Evolutionary conservation across 1,284 basidiomycete species (phyloP), one percentile per base, ranked within the genome.

Genomic region (Cryptococcus sp.): DNA sequence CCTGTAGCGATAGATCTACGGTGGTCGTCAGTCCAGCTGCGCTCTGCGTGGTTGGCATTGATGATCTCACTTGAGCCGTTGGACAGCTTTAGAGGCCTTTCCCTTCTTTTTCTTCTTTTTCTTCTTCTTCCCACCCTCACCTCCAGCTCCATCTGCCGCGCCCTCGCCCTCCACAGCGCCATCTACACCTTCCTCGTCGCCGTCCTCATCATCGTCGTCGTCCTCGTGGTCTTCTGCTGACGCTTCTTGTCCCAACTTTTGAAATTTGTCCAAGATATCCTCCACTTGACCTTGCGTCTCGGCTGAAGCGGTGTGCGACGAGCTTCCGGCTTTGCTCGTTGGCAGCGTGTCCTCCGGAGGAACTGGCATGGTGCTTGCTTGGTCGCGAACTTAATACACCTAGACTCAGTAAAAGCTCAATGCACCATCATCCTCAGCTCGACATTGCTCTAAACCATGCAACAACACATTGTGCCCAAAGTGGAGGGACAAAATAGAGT

Each of bases 61-160:
- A 48, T 47, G 15, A 53, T 64, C 71, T 50, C 50, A 75, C 73
- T 76, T 78, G 16, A 79, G 62, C 59, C 71, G 74, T 47, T 71
- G 66, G 10, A 77, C 60, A 22, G 73, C 72, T 64, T 79, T 77
- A 40, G 69, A 71, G 25, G 75, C 78, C 57, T 77, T 80, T 27
- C 71, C 62, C 68, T 77, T 75, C 64, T 73, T 74, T 71, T 74
- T 76, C 64, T 77, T 78, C 69, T 76, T 74, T 62, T 75, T 78
- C 57, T 73, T 75, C 62, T 72, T 70, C 53, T 66, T 69, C 19
- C 61, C 61, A 31, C 59, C 61, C 25, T 65, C 62, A 31, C 60
- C 65, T n/a, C 57, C 68, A 11, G 53, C 64, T 19, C 61, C 66
- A 11, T 53, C 66, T 42, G 53, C 61, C 2, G 52, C 66, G 1